Evolutionary conservation across 2,329 filamentous ascomycete genomes (phyloP).

Genomic region (Ciborinia camelliae): DNA sequence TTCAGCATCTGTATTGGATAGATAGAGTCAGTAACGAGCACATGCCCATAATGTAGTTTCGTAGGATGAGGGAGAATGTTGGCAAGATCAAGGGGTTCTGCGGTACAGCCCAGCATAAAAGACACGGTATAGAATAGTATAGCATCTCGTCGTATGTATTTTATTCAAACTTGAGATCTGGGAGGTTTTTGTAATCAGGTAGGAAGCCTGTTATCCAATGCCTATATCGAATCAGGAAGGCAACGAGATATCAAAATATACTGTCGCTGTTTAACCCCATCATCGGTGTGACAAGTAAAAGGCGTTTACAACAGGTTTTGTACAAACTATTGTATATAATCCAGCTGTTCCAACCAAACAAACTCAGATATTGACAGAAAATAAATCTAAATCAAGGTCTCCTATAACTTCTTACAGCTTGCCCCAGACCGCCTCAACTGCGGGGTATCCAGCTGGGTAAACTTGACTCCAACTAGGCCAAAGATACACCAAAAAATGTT

Average conservation of each 20-base stretch:
- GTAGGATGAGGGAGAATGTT: background rate
- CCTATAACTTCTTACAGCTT: background rate
- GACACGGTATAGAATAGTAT: background rate
- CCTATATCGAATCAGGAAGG: background rate
- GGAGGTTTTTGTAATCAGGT: background rate
- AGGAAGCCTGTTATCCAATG: background rate
- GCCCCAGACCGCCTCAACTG: constrained; percentile 11
- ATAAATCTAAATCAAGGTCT: background rate
- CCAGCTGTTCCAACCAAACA: background rate
- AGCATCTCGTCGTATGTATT: background rate
- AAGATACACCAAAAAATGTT: background rate
- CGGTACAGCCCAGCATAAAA: background rate
- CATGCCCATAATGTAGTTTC: background rate
- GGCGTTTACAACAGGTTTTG: background rate
- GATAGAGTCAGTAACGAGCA: background rate
- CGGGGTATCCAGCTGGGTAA: constrained; percentile 14
- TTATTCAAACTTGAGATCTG: background rate
- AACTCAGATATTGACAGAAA: background rate
- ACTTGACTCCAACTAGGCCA: background rate
- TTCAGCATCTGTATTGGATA: constrained; percentile 41
- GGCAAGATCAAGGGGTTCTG: background rate
- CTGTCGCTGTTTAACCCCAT: background rate
- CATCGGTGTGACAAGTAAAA: background rate
- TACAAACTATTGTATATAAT: constrained; percentile 2
- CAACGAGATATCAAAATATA: background rate